phyloP scores from a whole-genome alignment of 2,329 filamentous ascomycete genomes.

The Hymenoscyphus fraxineus region DNA sequence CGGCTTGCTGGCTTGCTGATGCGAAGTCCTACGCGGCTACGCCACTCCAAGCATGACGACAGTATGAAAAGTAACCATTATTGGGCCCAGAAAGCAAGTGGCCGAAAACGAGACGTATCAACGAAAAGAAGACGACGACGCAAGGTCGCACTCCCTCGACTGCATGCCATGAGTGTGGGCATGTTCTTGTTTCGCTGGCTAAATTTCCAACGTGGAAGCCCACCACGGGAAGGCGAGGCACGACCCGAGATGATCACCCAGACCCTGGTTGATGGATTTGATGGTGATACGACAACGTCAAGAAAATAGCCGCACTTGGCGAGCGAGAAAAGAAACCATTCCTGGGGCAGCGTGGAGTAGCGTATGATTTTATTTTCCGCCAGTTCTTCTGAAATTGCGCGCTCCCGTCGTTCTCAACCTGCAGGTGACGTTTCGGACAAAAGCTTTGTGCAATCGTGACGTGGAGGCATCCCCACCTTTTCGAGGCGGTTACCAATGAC shows the following conservation, averaged over 20 bases:
- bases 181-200: conserved; percentile 12
- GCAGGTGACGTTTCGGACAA: not conserved
- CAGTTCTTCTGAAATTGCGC: not conserved
- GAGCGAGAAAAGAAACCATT: conserved; percentile 10
- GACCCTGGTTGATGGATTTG: conserved; percentile 25
- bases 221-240: conserved; percentile 20
- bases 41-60: too few species aligned
- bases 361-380: not conserved
- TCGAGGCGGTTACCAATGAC: not conserved
- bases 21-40: too few species aligned
- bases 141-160: too few species aligned
- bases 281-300: conserved; percentile 14
- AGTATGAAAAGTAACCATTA: too few species aligned
- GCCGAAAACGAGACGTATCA: too few species aligned
- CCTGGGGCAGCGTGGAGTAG: not conserved
- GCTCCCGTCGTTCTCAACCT: not conserved
- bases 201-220: conserved; percentile 18
- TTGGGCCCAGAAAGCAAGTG: too few species aligned
- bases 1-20: too few species aligned
- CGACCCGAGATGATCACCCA: conserved; percentile 29
- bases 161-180: conserved; percentile 11
- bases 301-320: conserved; percentile 22
- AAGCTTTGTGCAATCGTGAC: not conserved
- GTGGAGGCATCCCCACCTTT: not conserved
- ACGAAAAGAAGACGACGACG: too few species aligned